phyloP scores from a whole-genome alignment of 164 flowering plant species.

The Magnolia changhungtana region DNA sequence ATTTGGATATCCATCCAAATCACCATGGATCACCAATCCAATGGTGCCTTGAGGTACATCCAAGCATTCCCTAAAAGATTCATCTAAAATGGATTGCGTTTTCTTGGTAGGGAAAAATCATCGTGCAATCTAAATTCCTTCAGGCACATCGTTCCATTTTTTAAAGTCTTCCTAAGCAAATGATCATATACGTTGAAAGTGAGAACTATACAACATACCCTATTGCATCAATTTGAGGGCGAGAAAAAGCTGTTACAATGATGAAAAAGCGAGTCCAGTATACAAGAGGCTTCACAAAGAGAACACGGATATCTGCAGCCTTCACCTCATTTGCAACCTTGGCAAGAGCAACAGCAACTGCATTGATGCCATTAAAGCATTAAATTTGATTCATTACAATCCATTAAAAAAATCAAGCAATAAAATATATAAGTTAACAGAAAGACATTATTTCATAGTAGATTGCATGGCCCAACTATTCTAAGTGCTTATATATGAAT shows the following conservation, averaged over 20 bases:
- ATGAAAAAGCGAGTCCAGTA: slow-evolving; percentile 97
- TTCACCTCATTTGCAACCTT: slow-evolving; percentile 91
- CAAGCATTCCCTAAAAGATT: not conserved
- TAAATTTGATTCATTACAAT: slow-evolving; percentile 1
- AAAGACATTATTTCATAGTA: not conserved
- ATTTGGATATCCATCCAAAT: no score
- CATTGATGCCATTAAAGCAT: slow-evolving; percentile 20
- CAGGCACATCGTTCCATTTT: not conserved
- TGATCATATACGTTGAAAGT: not conserved
- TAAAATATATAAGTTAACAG: not conserved
- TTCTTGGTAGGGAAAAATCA: not conserved
- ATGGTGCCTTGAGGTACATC: not conserved
- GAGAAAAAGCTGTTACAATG: slow-evolving; percentile 94
- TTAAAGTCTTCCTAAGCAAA: not conserved
- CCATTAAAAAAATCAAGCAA: not conserved
- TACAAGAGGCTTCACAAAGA: slow-evolving; percentile 96
- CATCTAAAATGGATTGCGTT: not conserved
- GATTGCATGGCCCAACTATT: no score
- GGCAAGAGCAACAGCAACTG: slow-evolving; percentile 90
- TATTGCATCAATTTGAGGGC: slow-evolving; percentile 91
- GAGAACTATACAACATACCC: slow-evolving; percentile 39
- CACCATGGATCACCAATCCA: not conserved
- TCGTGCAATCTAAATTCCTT: not conserved
- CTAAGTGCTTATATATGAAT: no score
- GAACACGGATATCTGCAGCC: slow-evolving; percentile 84